phyloP scores from a whole-genome alignment of 495 filamentous ascomycete species.

The Podospora anserina region DNA sequence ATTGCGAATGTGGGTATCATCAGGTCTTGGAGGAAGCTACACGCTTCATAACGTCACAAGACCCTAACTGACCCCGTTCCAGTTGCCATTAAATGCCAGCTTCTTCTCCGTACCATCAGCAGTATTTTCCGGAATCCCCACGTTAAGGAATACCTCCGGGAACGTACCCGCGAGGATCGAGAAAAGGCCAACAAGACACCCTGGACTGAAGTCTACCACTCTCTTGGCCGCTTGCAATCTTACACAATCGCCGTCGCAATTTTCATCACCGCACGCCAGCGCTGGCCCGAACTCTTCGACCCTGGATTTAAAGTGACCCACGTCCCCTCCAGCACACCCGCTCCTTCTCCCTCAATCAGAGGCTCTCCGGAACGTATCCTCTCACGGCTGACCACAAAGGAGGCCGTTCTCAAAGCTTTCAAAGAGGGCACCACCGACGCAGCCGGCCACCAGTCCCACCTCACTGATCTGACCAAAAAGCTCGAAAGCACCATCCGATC shows the following conservation, averaged over 20 bases:
- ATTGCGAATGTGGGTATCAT: conserved; percentile 10
- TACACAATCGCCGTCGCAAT: conserved; percentile 21
- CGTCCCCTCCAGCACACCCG: conserved; percentile 16
- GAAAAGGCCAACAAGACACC: conserved; percentile 8
- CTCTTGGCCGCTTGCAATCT: conserved; percentile 21
- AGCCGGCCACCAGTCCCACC: too few species aligned
- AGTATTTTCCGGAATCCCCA: not conserved
- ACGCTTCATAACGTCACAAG: too few species aligned
- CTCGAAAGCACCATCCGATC: not conserved
- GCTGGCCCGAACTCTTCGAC: conserved; percentile 24
- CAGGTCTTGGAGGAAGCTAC: too few species aligned
- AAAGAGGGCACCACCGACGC: too few species aligned
- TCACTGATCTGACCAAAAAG: too few species aligned
- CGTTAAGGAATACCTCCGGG: conserved; percentile 15
- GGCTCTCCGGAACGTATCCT: too few species aligned
- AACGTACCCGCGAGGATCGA: conserved; percentile 6
- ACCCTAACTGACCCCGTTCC: too few species aligned
- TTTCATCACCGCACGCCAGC: conserved; percentile 13
- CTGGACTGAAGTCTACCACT: conserved; percentile 22
- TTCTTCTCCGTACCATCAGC: conserved; percentile 12
- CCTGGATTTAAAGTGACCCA: conserved; percentile 16
- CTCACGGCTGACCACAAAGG: too few species aligned
- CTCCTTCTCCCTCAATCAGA: too few species aligned
- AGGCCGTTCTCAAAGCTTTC: too few species aligned
- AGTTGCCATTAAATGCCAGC: conserved; percentile 8